Evolutionary conservation across 2,329 filamentous ascomycete species (phyloP), one percentile per base, ranked within the genome.

Genomic region (Alternaria sp.): DNA sequence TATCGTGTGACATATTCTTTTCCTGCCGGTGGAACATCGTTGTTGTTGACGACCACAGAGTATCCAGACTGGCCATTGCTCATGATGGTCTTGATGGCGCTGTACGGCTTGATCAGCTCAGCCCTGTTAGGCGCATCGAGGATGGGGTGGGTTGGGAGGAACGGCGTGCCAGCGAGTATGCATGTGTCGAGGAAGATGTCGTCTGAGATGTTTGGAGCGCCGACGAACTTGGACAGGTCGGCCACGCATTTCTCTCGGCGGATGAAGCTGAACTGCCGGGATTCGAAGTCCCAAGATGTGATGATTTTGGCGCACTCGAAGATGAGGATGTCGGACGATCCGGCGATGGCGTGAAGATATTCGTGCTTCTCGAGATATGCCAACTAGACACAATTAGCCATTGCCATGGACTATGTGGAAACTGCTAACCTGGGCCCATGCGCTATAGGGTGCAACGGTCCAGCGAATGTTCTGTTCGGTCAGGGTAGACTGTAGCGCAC

Each of bases 1-100:
- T 93, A 99, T 72, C 91, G 92, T 75, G 94, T 91, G 32, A 92
- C 83, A 84, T 96, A 99, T 52, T 90, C 86, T 16, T 89, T 82
- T 42, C 92, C 88, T 51, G 87, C 83, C 67, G 90, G 86, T 11
- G 93, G 83, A 51, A 96, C 89, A 59, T 97, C 93, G 71, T 91
- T 89, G 74, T 92, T 94, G 51, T 89, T 89, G 54, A 88, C 85
- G 74, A 93, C 96, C 4, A 93, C 87, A 11, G 85, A 86, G 14
- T 90, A 86, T 12, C 96, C 91, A 42, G 87, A 93, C 82, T 75
- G 88, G 78, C 71, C 91, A 81, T 78, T 80, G 41, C 80, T 82
- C 67, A 89, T 88, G 66, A 97, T 86, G 75, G 96, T 85, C 67
- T 91, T 92, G 57, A 94, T 84, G 0, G 93, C 92, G 71, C 93